These are phyloP conservation scores for Wilcoxina mikolae DNA, from an alignment of 495 filamentous ascomycete species.

Conservation along the genomic window DNA sequence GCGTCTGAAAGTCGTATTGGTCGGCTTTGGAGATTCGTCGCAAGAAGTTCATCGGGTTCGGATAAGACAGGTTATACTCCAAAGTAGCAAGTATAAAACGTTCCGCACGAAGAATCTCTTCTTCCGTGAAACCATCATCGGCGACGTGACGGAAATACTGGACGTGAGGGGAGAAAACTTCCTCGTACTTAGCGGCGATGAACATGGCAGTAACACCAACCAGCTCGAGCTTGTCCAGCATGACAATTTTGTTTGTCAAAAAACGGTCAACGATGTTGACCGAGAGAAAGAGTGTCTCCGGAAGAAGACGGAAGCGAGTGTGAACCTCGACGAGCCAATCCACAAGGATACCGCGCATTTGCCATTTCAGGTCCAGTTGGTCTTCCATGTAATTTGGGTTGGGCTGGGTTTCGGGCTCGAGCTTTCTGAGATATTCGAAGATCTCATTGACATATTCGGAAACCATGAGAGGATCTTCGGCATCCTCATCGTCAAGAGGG, in stretches of 20 bases:
- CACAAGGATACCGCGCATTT: constrained; percentile 91
- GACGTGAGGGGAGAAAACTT: constrained; percentile 91
- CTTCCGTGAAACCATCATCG: constrained; percentile 91
- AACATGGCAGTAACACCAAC: constrained; percentile 98
- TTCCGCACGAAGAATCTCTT: constrained; percentile 92
- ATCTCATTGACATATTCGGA: constrained; percentile 95
- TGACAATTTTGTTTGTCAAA: constrained; percentile 81
- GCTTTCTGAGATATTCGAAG: constrained; percentile 83
- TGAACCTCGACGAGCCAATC: constrained; percentile 99
- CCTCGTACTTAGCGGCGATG: constrained; percentile 97
- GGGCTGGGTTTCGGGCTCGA: constrained; percentile 69
- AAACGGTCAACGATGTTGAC: constrained; percentile 99
- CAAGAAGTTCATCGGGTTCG: constrained; percentile 99
- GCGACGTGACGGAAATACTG: constrained; percentile 92
- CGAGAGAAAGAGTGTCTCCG: constrained; percentile 92
- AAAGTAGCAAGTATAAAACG: constrained; percentile 79
- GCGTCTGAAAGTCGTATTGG: constrained; percentile 92
- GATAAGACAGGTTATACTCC: constrained; percentile 95
- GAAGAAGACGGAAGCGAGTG: constrained; percentile 87
- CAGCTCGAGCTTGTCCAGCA: constrained; percentile 85
- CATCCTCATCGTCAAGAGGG: constrained; percentile 70
- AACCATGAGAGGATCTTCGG: constrained; percentile 90
- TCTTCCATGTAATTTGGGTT: constrained; percentile 90
- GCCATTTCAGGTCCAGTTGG: constrained; percentile 91
- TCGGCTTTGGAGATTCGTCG: constrained; percentile 96